Conservation (phyloP, 192 early-diverging fungal genomes). For the Umbelopsis sp. region DNA sequence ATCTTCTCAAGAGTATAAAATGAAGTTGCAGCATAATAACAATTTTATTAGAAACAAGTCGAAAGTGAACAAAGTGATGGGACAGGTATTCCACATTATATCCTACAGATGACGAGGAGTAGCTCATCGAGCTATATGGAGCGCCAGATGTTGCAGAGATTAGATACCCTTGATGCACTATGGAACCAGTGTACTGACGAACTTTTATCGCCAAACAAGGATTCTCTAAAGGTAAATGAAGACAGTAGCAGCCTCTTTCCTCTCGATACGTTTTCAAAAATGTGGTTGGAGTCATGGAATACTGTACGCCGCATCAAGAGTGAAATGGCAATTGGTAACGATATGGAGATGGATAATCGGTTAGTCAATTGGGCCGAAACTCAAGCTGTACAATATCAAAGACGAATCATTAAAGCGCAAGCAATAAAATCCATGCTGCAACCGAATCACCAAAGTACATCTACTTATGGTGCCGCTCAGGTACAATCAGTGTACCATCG, state of each 20-base stretch:
- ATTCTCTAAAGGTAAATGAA: not conserved
- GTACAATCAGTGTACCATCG: too few species aligned
- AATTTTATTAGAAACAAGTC: not conserved
- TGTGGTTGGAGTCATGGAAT: not conserved
- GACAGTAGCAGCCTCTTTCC: not conserved
- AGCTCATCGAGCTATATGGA: not conserved
- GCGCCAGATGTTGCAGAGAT: not conserved
- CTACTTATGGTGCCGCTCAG: not conserved
- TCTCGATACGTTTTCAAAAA: not conserved
- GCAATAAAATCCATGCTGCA: not conserved
- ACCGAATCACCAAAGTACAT: not conserved
- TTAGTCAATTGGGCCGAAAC: not conserved
- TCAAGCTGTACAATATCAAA: not conserved
- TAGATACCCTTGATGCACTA: not conserved
- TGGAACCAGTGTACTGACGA: not conserved
- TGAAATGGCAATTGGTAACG: not conserved
- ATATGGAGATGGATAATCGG: not conserved
- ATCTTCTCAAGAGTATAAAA: not conserved
- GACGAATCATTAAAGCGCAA: not conserved
- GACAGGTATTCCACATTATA: not conserved
- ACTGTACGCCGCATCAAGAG: not conserved
- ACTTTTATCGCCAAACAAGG: not conserved
- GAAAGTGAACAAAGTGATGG: not conserved
- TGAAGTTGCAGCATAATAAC: too few species aligned
- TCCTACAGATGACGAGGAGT: not conserved